Percentiles rank a stretch among this genome's conserved stretches.
These are phyloP conservation scores for Teratosphaeria viscida DNA, from an alignment of 2,329 filamentous ascomycete species.

Conservation along the genomic window DNA sequence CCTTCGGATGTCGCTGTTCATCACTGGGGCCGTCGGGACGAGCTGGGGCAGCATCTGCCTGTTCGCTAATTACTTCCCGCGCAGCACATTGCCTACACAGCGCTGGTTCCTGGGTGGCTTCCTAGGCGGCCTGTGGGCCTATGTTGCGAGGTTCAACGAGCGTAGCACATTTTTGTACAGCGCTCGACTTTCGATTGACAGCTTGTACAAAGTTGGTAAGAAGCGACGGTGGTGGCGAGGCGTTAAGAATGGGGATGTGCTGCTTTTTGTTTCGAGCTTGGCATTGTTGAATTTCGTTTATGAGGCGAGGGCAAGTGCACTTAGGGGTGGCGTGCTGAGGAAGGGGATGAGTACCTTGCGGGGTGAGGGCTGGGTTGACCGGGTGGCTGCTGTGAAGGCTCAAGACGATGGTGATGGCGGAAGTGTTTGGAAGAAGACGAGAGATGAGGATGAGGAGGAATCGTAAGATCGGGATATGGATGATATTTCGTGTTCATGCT, in stretches of 20 bases:
- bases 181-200: constrained; percentile 68
- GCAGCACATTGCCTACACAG: constrained; percentile 64
- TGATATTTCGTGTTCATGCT: neutral
- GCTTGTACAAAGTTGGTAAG: constrained; percentile 83
- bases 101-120: constrained; percentile 86
- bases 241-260: constrained; percentile 70
- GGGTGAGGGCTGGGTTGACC: constrained; percentile 64
- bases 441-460: constrained; percentile 13
- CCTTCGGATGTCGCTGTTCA: constrained; percentile 64
- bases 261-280: constrained; percentile 70
- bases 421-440: neutral
- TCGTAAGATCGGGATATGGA: neutral
- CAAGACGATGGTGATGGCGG: constrained; percentile 1
- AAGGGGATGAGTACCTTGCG: constrained; percentile 65
- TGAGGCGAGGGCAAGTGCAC: constrained; percentile 57
- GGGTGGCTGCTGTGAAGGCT: neutral
- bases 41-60: constrained; percentile 85
- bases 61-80: constrained; percentile 70
- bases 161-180: constrained; percentile 68
- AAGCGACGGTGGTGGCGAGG: constrained; percentile 85
- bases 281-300: constrained; percentile 69
- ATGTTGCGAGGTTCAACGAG: constrained; percentile 56
- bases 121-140: constrained; percentile 74
- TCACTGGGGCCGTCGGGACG: constrained; percentile 74
- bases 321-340: constrained; percentile 56